Conservation (phyloP, 129 eudicot species). For the Kitagawia praeruptora region DNA sequence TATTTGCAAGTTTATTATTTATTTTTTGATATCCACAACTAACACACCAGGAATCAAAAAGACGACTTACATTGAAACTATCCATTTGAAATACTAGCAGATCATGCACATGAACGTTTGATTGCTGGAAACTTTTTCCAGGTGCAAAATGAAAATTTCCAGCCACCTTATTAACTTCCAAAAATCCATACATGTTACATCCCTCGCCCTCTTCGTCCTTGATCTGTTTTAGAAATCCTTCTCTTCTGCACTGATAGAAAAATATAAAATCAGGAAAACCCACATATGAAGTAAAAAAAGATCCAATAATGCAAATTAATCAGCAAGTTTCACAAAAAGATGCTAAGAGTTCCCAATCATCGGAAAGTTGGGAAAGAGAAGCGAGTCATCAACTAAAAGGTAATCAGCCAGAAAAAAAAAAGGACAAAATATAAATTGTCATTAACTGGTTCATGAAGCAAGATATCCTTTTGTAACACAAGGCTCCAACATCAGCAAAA, state of each 20-base stretch:
- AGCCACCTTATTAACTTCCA: conserved; percentile 89
- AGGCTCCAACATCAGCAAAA: not conserved
- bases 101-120: conserved; percentile 76
- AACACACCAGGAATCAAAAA: not conserved
- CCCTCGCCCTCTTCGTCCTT: conserved; percentile 98
- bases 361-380: not conserved
- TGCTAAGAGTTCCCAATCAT: not conserved
- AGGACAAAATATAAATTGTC: not conserved
- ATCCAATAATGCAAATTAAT: not conserved
- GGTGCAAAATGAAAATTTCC: conserved; percentile 97
- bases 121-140: conserved; percentile 85
- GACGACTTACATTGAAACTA: conserved; percentile 71
- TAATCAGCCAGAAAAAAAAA: not conserved
- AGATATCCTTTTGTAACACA: not conserved
- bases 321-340: not conserved
- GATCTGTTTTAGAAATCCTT: conserved; percentile 69
- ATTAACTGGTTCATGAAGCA: not conserved
- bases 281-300: not conserved
- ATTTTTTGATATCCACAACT: not conserved
- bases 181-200: conserved; percentile 73
- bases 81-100: conserved; percentile 65
- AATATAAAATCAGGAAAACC: conserved; percentile 10
- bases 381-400: not conserved
- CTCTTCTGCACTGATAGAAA: conserved; percentile 70
- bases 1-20: not conserved